Evolutionary conservation across 2,329 filamentous ascomycete genomes (phyloP).

Genomic region (Boeremia exigua): DNA sequence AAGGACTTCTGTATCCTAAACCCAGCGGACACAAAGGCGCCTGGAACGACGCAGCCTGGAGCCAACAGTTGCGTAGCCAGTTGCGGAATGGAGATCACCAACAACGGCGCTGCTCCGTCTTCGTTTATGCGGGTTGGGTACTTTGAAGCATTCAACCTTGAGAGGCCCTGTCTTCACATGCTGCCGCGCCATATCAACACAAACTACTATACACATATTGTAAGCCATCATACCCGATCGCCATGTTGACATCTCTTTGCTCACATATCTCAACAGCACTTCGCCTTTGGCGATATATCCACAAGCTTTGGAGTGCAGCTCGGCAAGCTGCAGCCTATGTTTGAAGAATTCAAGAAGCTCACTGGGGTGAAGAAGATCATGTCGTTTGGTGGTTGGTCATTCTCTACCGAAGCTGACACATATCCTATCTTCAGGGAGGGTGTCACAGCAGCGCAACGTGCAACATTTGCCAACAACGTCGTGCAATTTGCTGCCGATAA

Average conservation of each 20-base stretch:
- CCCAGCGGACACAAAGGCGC: neutral
- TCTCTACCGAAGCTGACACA: constrained; percentile 48
- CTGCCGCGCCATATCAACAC: neutral
- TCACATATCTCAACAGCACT: no score
- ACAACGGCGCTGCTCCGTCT: neutral
- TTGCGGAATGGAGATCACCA: neutral
- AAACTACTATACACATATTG: neutral
- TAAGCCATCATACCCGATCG: neutral
- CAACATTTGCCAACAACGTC: constrained; percentile 36
- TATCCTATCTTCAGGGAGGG: constrained; percentile 50
- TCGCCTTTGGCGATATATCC: neutral
- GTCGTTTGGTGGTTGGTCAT: constrained; percentile 56
- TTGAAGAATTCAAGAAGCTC: neutral
- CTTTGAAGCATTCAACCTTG: neutral
- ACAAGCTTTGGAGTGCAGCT: neutral
- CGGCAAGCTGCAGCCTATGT: neutral
- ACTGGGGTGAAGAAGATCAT: constrained; percentile 48
- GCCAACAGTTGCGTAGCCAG: neutral
- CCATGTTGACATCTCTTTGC: no score
- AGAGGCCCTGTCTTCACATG: neutral
- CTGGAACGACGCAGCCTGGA: neutral
- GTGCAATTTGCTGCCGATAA: constrained; percentile 28
- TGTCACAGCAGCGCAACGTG: constrained; percentile 47
- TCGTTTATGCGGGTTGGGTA: neutral
- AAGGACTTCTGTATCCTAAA: neutral